Percentiles rank a stretch among this genome's conserved stretches.
phyloP scores from a whole-genome alignment of 2,329 filamentous ascomycete genomes.

The Paecilomyces dactylethromorphus region DNA sequence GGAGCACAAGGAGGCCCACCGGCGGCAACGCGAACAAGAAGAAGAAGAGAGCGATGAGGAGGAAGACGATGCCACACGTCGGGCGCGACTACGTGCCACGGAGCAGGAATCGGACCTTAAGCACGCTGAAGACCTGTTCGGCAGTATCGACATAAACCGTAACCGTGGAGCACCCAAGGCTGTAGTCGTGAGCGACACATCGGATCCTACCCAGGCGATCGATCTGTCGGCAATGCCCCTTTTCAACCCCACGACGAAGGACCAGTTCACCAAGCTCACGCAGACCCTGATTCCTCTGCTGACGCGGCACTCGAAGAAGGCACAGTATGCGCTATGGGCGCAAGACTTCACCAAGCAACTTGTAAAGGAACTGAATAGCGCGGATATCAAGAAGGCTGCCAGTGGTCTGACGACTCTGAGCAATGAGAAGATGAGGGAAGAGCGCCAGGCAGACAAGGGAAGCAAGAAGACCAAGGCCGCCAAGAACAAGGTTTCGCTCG shows the following conservation, averaged over 20 bases:
- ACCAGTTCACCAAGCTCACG: slow-evolving; percentile 74
- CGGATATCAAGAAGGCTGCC: slow-evolving; percentile 94
- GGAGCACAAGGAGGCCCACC: slow-evolving; percentile 63
- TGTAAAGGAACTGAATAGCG: slow-evolving; percentile 77
- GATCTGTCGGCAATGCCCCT: slow-evolving; percentile 74
- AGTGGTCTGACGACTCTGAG: slow-evolving; percentile 80
- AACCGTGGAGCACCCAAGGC: slow-evolving; percentile 61
- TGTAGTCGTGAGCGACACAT: slow-evolving; percentile 59
- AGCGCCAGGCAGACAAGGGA: slow-evolving; percentile 88
- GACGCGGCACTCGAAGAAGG: slow-evolving; percentile 69
- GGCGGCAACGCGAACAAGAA: slow-evolving; percentile 50
- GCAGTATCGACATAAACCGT: slow-evolving; percentile 64
- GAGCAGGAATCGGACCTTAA: slow-evolving; percentile 85
- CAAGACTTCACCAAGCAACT: slow-evolving; percentile 87
- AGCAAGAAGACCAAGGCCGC: slow-evolving; percentile 96
- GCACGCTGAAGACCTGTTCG: slow-evolving; percentile 88
- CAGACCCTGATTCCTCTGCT: slow-evolving; percentile 75
- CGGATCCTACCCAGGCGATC: slow-evolving; percentile 69
- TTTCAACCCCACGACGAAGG: slow-evolving; percentile 84
- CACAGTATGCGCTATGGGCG: slow-evolving; percentile 82
- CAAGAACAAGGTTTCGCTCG: slow-evolving; percentile 86
- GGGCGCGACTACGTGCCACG: slow-evolving; percentile 66
- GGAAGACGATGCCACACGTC: slow-evolving; percentile 65
- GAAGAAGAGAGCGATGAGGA: slow-evolving; percentile 58
- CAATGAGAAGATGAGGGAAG: slow-evolving; percentile 98